A percentile compares a stretch with the other conserved stretches of the same genome.
Conservation (phyloP, 345 rosid species). For the Stellera chamaejasme region DNA sequence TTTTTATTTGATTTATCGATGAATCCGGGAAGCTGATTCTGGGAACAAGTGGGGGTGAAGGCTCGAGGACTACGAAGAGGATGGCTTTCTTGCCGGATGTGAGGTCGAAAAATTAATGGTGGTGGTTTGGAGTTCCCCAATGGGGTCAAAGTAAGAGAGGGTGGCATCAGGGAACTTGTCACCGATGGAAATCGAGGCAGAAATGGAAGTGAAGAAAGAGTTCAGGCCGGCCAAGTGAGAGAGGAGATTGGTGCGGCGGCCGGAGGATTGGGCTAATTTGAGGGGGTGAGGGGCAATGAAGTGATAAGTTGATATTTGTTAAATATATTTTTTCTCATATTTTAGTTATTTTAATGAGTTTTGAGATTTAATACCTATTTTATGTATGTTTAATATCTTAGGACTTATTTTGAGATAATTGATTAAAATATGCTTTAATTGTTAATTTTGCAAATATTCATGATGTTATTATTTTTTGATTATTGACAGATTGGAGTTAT, state of each 20-base stretch:
- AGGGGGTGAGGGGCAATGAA: conserved; percentile 24
- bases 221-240: conserved; percentile 12
- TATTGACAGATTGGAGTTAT: no score
- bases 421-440: no score
- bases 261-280: conserved; percentile 4
- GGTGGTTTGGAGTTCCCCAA: conserved; percentile 69
- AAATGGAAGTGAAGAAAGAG: conserved; percentile 19
- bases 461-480: no score
- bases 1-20: conserved; percentile 40
- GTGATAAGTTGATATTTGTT: no score
- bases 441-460: no score
- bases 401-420: no score
- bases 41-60: conserved; percentile 92
- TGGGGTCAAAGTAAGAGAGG: conserved; percentile 74
- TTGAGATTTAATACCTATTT: no score
- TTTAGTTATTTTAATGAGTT: no score
- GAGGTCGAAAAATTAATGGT: conserved; percentile 63
- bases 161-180: conserved; percentile 82
- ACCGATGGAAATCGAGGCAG: conserved; percentile 64
- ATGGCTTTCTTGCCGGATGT: conserved; percentile 66
- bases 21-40: conserved; percentile 89
- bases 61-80: conserved; percentile 89
- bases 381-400: no score
- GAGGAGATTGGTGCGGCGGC: conserved; percentile 18
- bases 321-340: no score